Evolutionary conservation across 31 red algal genomes (phyloP), one percentile per base, ranked within the genome.

Genomic region (Asparagopsis taxiformis): DNA sequence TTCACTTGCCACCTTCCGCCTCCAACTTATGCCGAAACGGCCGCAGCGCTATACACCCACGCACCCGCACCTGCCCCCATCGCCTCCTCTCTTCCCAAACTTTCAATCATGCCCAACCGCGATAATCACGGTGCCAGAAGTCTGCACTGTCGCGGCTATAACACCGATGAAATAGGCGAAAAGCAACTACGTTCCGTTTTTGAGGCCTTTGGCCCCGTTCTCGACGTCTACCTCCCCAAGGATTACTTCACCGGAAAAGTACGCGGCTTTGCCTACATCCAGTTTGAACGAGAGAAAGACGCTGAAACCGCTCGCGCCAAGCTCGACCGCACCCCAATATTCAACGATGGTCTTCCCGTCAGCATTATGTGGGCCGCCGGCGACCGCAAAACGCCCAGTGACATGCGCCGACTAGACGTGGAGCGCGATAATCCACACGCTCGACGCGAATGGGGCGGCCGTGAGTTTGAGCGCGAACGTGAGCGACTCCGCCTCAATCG

Each of bases 251-350:
- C 87, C 11, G 55, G 79, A 35, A 82, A 61, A 56, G 68, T 73
- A 15, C 67, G 87, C 11, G 87, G 87, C 41, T 91, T 91, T 32
- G 72, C 72, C 41, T 91, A 84, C 59, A 77, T 91, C 55, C 80
- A 91, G 77, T 91, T 91, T 77, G 68, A 65, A 55, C 30, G 36
- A 2, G 60, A 68, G 44, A 52, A 31, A 31, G 69, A 83, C 36
- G 87, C 87, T 15, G 87, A 82, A 16, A 64, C 44, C 38, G 87
- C 87, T 4, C 82, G 74, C 22, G 60, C 37, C 19, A 75, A 86
- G 30, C 71, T 79, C 37, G 87, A 91, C 72, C 62, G 81, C 32
- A 84, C 87, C 55, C 67, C 70, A 31, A 59, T 82, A 17, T 82
- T 82, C 52, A 25, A 69, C 15, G 78, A 82, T 35, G 66, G 46